These are phyloP conservation scores for Saksenaea vasiformis DNA, from an alignment of 371 early-diverging fungal species.

Conservation along the genomic window DNA sequence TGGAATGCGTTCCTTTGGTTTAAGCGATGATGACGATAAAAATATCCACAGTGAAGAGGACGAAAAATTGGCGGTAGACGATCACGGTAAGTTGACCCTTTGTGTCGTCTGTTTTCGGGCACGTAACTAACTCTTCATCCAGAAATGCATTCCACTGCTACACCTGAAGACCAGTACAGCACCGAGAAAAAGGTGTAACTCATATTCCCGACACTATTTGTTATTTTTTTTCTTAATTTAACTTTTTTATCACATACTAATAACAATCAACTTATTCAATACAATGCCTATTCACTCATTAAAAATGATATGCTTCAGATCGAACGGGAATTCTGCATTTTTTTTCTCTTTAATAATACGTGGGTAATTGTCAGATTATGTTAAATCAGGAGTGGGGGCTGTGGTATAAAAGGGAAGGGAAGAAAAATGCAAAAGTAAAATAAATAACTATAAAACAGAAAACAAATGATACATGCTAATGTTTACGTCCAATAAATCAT, in stretches of 20 bases:
- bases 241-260: too few relatives aligned
- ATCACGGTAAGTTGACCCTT: not conserved
- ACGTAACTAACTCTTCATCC: not conserved
- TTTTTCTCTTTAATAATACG: too few relatives aligned
- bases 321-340: too few relatives aligned
- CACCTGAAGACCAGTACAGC: not conserved
- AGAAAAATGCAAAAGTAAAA: not conserved
- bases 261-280: too few relatives aligned
- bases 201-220: too few relatives aligned
- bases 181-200: too few relatives aligned
- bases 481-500: not conserved
- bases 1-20: constrained; percentile 16
- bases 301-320: too few relatives aligned
- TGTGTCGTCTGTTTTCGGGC: not conserved
- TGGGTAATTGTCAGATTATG: not conserved
- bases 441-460: not conserved
- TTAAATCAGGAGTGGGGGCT: not conserved
- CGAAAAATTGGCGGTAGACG: not conserved
- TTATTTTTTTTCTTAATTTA: too few relatives aligned
- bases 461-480: not conserved
- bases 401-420: too few relatives aligned
- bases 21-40: constrained; percentile 11
- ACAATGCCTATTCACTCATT: too few relatives aligned
- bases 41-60: not conserved
- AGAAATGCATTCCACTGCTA: not conserved